Percentiles rank a stretch among this genome's conserved stretches.
Evolutionary conservation across 1,284 basidiomycete genomes (phyloP).

Genomic region (Garcileccinum viscosum): DNA sequence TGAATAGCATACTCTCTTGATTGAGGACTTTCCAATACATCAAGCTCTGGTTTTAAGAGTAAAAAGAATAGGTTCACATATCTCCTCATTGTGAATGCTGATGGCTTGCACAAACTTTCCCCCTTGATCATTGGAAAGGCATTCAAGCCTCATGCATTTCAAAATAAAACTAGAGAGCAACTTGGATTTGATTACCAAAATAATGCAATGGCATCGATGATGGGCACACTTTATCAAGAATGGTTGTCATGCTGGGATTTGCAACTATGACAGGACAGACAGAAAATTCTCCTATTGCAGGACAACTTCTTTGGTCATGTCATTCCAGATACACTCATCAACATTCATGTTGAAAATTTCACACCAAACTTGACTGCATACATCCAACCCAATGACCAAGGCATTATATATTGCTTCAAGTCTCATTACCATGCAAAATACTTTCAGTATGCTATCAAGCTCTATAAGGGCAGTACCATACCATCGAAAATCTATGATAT

Average conservation of each 20-base stretch:
- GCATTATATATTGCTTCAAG: constrained; percentile 11
- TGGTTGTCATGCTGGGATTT: too few species aligned
- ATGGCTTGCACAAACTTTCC: not conserved
- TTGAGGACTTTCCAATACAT: not conserved
- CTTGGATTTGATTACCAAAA: too few species aligned
- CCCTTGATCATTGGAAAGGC: not conserved
- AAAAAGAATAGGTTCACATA: not conserved
- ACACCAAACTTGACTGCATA: constrained; percentile 5
- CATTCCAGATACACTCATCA: not conserved
- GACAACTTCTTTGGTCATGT: constrained; percentile 11
- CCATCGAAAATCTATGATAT: not conserved
- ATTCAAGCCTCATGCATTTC: not conserved
- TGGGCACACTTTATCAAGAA: too few species aligned
- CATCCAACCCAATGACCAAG: constrained; percentile 9
- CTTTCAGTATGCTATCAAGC: not conserved
- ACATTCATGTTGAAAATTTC: constrained; percentile 7
- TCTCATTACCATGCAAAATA: not conserved
- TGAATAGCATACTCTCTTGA: not conserved
- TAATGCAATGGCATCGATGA: too few species aligned
- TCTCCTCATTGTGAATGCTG: not conserved
- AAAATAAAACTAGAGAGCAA: too few species aligned
- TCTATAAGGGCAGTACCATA: not conserved
- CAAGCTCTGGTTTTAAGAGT: not conserved
- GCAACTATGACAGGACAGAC: too few species aligned
- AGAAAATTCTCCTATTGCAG: too few species aligned